These are phyloP conservation scores for Paramarasmius palmivorus DNA, from an alignment of 1,284 basidiomycete species.

Conservation along the genomic window DNA sequence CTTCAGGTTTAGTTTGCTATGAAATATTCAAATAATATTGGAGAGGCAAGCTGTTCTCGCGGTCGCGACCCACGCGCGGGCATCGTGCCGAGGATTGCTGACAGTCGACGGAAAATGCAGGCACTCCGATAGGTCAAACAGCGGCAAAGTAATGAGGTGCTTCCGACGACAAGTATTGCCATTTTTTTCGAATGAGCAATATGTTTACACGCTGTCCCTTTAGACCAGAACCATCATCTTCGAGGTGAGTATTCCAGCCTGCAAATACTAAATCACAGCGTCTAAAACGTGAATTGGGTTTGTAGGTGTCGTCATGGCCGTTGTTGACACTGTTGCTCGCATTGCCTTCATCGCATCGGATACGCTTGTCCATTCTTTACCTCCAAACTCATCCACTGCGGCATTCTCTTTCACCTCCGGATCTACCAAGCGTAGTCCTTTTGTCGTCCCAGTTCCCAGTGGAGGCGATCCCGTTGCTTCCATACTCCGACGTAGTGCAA, in stretches of 20 bases:
- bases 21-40: too few relatives aligned
- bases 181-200: not conserved
- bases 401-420: slow-evolving; percentile 27
- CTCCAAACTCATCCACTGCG: slow-evolving; percentile 35
- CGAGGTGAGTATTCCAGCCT: not conserved
- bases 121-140: not conserved
- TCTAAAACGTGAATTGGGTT: not conserved
- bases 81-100: too few relatives aligned
- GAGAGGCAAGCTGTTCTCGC: too few relatives aligned
- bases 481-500: slow-evolving; percentile 32
- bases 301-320: slow-evolving; percentile 30
- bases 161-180: slow-evolving; percentile 1
- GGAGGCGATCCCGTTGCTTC: slow-evolving; percentile 48
- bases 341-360: slow-evolving; percentile 72
- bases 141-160: slow-evolving; percentile 9
- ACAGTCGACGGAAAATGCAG: not conserved
- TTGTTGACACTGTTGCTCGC: slow-evolving; percentile 52
- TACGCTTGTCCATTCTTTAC: slow-evolving; percentile 58
- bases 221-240: not conserved
- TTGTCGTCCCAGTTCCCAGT: slow-evolving; percentile 36
- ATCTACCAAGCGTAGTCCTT: slow-evolving; percentile 18
- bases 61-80: too few relatives aligned
- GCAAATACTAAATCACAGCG: too few relatives aligned
- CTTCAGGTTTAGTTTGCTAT: too few relatives aligned
- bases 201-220: not conserved